Evolutionary conservation across 2,329 filamentous ascomycete species (phyloP).

Genomic region (Aspergillus fijiensis): DNA sequence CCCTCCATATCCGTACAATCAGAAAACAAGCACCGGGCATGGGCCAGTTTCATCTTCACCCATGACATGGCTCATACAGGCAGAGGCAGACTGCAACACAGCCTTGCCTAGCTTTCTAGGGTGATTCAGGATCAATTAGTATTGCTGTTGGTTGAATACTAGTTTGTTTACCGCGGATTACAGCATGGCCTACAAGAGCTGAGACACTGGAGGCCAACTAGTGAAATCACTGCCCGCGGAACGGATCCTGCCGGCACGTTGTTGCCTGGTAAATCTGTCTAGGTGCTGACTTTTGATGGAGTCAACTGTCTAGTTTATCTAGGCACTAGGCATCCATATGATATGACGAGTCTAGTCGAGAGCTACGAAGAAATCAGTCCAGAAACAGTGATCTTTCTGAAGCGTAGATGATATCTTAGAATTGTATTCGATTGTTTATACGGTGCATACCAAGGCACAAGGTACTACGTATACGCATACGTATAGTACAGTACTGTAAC

Average conservation of each 20-base stretch:
- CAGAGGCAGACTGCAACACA: not conserved
- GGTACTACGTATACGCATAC: too few species aligned
- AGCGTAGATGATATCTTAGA: too few species aligned
- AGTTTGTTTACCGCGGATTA: too few species aligned
- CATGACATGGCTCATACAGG: not conserved
- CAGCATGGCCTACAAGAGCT: too few species aligned
- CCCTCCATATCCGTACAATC: not conserved
- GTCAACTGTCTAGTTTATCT: too few species aligned
- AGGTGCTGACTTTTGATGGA: not conserved
- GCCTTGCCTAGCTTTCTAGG: not conserved
- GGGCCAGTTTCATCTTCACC: not conserved
- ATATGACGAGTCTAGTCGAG: too few species aligned
- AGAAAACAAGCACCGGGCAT: not conserved
- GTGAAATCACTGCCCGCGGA: not conserved
- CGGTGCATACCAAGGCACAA: too few species aligned
- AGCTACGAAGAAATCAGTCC: too few species aligned
- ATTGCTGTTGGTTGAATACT: not conserved
- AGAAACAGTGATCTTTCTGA: too few species aligned
- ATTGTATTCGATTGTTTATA: too few species aligned
- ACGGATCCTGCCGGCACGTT: conserved; percentile 6
- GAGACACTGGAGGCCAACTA: not conserved
- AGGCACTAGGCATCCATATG: too few species aligned
- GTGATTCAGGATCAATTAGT: not conserved
- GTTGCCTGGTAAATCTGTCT: not conserved
- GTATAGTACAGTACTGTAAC: too few species aligned